Conservation (phyloP, 495 filamentous ascomycete species). For the Podospora conica region DNA sequence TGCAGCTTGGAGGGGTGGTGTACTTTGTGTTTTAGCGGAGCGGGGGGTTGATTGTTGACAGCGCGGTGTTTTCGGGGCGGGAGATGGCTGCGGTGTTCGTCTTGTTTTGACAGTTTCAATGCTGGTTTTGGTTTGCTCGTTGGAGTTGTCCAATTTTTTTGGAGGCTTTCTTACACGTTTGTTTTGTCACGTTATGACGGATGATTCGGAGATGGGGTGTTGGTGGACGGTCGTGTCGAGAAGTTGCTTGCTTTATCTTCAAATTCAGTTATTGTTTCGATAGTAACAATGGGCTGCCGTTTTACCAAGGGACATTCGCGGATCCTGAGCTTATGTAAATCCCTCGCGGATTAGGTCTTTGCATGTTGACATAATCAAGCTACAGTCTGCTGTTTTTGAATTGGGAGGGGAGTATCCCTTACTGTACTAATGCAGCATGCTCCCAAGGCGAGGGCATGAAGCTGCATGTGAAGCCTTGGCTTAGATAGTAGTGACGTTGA, state of each 20-base stretch:
- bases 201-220: background rate
- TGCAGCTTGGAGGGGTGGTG: background rate
- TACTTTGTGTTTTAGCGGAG: background rate
- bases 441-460: too few relatives aligned
- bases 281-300: background rate
- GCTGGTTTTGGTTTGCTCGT: background rate
- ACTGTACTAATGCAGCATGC: too few relatives aligned
- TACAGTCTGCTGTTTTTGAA: too few relatives aligned
- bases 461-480: too few relatives aligned
- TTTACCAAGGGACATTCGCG: too few relatives aligned
- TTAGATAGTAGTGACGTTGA: too few relatives aligned
- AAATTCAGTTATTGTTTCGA: background rate
- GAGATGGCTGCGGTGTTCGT: background rate
- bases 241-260: background rate
- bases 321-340: too few relatives aligned
- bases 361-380: too few relatives aligned
- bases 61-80: background rate
- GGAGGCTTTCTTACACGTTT: background rate
- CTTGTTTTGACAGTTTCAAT: too few relatives aligned
- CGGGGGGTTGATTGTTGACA: background rate
- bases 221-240: background rate
- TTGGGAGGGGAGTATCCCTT: too few relatives aligned
- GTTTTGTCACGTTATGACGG: background rate
- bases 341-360: too few relatives aligned
- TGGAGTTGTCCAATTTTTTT: background rate